Percentiles rank a stretch among this genome's conserved stretches.
These are phyloP conservation scores for Mycena maculata DNA, from an alignment of 768 basidiomycete genomes.

Conservation along the genomic window DNA sequence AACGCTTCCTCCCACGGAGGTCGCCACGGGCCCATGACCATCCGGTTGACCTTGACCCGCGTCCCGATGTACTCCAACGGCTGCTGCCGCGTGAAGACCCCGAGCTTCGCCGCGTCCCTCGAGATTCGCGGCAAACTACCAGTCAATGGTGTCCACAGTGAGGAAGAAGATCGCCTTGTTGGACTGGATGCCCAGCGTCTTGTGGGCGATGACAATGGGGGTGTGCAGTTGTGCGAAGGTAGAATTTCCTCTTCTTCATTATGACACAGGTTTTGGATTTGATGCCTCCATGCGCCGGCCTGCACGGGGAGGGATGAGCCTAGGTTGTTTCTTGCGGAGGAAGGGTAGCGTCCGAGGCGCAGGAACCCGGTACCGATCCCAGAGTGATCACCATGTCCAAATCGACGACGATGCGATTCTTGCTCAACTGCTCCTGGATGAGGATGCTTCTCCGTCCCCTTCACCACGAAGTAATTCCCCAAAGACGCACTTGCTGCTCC, in stretches of 20 bases:
- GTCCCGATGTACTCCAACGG: slow-evolving; percentile 95
- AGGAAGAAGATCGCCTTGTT: slow-evolving; percentile 97
- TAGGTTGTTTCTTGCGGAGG: slow-evolving; percentile 1
- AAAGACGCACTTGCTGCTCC: slow-evolving; percentile 96
- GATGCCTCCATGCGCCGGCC: slow-evolving; percentile 83
- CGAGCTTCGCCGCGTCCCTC: slow-evolving; percentile 92
- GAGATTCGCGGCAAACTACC: slow-evolving; percentile 93
- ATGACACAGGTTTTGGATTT: slow-evolving; percentile 99
- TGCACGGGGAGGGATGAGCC: slow-evolving; percentile 42
- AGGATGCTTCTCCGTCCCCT: slow-evolving; percentile 98
- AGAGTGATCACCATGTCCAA: slow-evolving; percentile 89
- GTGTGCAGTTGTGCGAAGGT: slow-evolving; percentile 98
- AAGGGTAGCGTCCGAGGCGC: slow-evolving; percentile 82
- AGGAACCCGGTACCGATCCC: slow-evolving; percentile 93
- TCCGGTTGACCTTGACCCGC: slow-evolving; percentile 89
- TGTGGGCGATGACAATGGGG: slow-evolving; percentile 94
- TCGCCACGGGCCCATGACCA: slow-evolving; percentile 82
- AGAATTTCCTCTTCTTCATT: slow-evolving; percentile 94
- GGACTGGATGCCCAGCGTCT: slow-evolving; percentile 95
- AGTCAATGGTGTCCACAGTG: slow-evolving; percentile 91
- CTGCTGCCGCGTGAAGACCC: slow-evolving; percentile 91
- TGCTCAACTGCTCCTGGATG: slow-evolving; percentile 98
- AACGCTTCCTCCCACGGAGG: slow-evolving; percentile 95
- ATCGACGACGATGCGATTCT: slow-evolving; percentile 99
- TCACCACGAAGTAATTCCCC: slow-evolving; percentile 96